phyloP scores from a whole-genome alignment of 1,284 basidiomycete species.

The Kwoniella shivajii region DNA sequence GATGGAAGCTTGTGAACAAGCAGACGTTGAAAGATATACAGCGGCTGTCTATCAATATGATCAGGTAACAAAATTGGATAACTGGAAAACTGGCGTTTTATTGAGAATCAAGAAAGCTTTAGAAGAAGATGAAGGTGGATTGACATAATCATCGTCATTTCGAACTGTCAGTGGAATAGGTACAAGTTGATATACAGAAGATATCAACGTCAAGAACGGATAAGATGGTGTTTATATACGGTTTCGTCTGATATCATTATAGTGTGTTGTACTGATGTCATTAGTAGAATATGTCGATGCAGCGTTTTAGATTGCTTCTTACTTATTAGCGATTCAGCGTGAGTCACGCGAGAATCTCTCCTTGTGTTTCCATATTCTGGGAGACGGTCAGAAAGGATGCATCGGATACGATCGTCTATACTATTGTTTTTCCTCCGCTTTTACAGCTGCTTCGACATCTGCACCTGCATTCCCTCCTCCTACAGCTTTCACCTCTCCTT shows the following conservation, averaged over 20 bases:
- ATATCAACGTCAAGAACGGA: neutral
- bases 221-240: neutral
- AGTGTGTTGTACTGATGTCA: constrained; percentile 6
- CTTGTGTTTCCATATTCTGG: neutral
- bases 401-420: neutral
- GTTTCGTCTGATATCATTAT: neutral
- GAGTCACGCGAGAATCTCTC: too few relatives aligned
- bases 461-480: neutral
- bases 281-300: neutral
- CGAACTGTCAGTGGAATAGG: neutral
- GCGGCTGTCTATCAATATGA: constrained; percentile 79
- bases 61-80: constrained; percentile 84
- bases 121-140: constrained; percentile 60
- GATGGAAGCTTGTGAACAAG: constrained; percentile 75
- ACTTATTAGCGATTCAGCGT: too few relatives aligned
- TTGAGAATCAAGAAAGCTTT: constrained; percentile 83
- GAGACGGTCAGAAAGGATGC: neutral
- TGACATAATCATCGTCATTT: constrained; percentile 49
- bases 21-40: constrained; percentile 72
- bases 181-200: too few relatives aligned
- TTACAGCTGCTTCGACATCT: constrained; percentile 6
- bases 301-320: neutral
- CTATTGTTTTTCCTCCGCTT: constrained; percentile 6
- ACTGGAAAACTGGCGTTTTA: constrained; percentile 89
- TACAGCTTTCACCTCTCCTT: constrained; percentile 3